Evolutionary conservation across 2,329 filamentous ascomycete genomes (phyloP), one percentile per base, ranked within the genome.

Genomic region (Epichloe aotearoae): DNA sequence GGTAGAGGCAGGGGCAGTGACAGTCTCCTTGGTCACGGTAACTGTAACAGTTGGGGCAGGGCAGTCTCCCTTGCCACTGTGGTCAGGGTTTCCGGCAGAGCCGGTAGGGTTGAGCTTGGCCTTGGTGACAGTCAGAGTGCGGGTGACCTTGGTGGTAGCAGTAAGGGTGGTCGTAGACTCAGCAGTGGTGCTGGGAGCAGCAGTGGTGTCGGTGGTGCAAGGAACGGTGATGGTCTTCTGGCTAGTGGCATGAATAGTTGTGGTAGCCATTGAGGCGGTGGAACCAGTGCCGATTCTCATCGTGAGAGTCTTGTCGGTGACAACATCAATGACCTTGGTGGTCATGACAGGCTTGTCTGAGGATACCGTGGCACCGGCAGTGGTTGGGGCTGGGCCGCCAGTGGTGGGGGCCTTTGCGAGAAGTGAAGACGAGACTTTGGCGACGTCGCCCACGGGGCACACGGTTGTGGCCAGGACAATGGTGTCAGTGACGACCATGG

Each of bases 381-480:
- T 52, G 20, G 58, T 30, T 10, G 26, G 26, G 26, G 26, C 26
- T 11, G 26, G 26, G 26, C 8, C 23, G 8, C 23, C 26, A 55
- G 47, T 30, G 52, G 67, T 62, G 48, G 64, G 58, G 52, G 67
- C 64, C 52, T 64, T 52, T 7, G 58, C 56, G 42, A 72, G 59
- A 56, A 73, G 51, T 36, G 68, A 64, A 34, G 69, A 66, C 26
- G 69, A 68, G 63, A 72, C 68, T 53, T 62, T 62, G 46, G 58
- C 59, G 33, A 66, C 69, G 45, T 70, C 69, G 33, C 65, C 55
- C 53, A 74, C 66, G 55, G 73, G 72, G 67, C 73, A 75, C 57
- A 75, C 64, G 36, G 64, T 68, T 54, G 64, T 65, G 53, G 67
- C 69, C 56, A 71, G 59, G 39, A 63, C 58, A 46, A 70, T 59